phyloP scores from a whole-genome alignment of 148 eudicot genomes.

The Nepenthes mirabilis region DNA sequence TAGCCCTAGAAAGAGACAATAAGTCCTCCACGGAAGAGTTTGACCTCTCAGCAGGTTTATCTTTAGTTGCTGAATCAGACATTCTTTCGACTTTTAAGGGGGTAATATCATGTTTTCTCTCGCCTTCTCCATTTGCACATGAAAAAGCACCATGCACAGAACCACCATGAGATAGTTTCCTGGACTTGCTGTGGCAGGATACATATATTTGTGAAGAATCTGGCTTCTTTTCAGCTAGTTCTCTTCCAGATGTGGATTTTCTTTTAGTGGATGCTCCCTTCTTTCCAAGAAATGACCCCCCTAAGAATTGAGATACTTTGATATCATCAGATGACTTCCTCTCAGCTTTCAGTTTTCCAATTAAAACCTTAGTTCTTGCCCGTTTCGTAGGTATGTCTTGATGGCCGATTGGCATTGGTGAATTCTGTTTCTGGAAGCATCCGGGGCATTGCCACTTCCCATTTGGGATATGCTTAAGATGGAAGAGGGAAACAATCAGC shows the following conservation, averaged over 20 bases:
- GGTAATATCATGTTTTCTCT: slow-evolving; percentile 16
- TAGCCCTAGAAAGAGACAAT: slow-evolving; percentile 16
- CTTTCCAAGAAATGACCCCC: slow-evolving; percentile 43
- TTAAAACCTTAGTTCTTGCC: slow-evolving; percentile 28
- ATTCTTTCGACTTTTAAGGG: slow-evolving; percentile 12
- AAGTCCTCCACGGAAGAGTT: slow-evolving; percentile 15
- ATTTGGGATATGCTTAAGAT: slow-evolving; percentile 54
- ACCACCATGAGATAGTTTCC: slow-evolving; percentile 24
- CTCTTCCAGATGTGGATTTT: slow-evolving; percentile 20
- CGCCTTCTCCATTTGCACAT: slow-evolving; percentile 17
- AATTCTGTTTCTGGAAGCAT: slow-evolving; percentile 36
- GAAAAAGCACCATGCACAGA: slow-evolving; percentile 31
- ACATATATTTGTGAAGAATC: slow-evolving; percentile 19
- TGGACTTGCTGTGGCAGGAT: slow-evolving; percentile 19
- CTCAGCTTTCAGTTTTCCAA: slow-evolving; percentile 30
- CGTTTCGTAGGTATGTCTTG: slow-evolving; percentile 30
- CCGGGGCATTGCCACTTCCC: slow-evolving; percentile 86
- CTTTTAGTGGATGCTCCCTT: slow-evolving; percentile 55
- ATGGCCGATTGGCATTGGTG: slow-evolving; percentile 18
- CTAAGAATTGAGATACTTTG: slow-evolving; percentile 30
- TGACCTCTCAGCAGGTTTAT: slow-evolving; percentile 13
- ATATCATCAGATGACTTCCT: slow-evolving; percentile 23
- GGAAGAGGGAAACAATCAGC: neutral
- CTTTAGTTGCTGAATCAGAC: slow-evolving; percentile 21
- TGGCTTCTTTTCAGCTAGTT: slow-evolving; percentile 19